These are phyloP conservation scores for Kazachstania taianensis DNA, from an alignment of 805 yeast genomes.

Conservation along the genomic window DNA sequence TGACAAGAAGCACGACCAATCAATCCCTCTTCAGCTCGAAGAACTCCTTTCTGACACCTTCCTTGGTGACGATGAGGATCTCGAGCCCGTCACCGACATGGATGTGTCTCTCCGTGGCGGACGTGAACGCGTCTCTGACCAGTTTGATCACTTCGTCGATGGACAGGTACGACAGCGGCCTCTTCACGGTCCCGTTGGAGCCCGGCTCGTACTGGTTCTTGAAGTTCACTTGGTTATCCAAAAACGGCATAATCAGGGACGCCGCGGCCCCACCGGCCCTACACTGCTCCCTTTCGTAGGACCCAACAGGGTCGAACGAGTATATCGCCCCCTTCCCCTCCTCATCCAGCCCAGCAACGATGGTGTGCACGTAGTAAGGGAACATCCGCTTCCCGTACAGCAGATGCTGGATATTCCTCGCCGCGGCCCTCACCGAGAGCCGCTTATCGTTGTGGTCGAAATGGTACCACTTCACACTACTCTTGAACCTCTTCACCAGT, in stretches of 20 bases:
- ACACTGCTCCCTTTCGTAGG: slow-evolving; percentile 94
- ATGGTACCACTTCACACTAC: slow-evolving; percentile 77
- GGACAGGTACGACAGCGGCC: slow-evolving; percentile 49
- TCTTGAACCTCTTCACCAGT: slow-evolving; percentile 60
- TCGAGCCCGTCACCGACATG: slow-evolving; percentile 97
- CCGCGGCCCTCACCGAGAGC: slow-evolving; percentile 62
- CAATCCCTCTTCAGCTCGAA: slow-evolving; percentile 83
- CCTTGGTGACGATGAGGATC: slow-evolving; percentile 82
- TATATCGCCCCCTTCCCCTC: slow-evolving; percentile 88
- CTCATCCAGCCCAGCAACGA: slow-evolving; percentile 83
- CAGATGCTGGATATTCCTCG: slow-evolving; percentile 82
- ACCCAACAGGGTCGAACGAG: slow-evolving; percentile 96
- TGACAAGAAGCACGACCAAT: neutral
- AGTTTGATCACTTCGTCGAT: slow-evolving; percentile 80
- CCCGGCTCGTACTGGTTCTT: slow-evolving; percentile 86
- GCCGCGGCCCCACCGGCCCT: slow-evolving; percentile 99
- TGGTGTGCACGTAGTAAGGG: slow-evolving; percentile 94
- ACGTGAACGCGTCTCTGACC: slow-evolving; percentile 87
- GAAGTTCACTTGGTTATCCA: slow-evolving; percentile 94
- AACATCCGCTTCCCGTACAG: slow-evolving; percentile 89
- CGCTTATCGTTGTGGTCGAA: slow-evolving; percentile 69
- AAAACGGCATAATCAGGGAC: slow-evolving; percentile 89
- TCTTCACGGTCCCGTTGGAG: slow-evolving; percentile 56
- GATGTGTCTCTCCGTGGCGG: slow-evolving; percentile 97
- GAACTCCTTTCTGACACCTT: slow-evolving; percentile 77